These are phyloP conservation scores for Eucalyptus pauciflora DNA, from an alignment of 345 rosid species.

Conservation along the genomic window DNA sequence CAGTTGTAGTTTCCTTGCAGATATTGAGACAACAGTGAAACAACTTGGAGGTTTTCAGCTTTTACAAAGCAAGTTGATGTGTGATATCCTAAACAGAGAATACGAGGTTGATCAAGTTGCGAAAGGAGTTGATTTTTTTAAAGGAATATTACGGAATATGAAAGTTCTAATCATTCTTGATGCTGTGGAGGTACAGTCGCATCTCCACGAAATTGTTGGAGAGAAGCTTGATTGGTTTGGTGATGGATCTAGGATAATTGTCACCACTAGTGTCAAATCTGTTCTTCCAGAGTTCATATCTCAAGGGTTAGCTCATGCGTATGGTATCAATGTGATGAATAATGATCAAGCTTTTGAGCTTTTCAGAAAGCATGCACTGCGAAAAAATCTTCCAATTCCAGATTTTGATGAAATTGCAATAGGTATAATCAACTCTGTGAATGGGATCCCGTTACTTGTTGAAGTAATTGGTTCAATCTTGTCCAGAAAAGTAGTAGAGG, in stretches of 20 bases:
- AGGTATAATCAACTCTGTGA: background rate
- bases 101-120: background rate
- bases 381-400: background rate
- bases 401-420: background rate
- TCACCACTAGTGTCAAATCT: background rate
- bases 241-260: background rate
- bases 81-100: background rate
- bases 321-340: accelerated
- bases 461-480: background rate
- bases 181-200: background rate
- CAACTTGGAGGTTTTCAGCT: background rate
- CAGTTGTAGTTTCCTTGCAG: background rate
- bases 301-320: background rate
- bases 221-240: background rate
- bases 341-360: background rate
- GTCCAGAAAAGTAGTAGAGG: background rate
- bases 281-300: background rate
- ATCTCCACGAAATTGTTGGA: background rate
- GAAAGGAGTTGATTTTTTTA: background rate
- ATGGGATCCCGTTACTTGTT: background rate
- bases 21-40: background rate
- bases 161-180: background rate
- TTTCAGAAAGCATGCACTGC: background rate
- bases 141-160: background rate
- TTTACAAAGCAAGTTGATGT: background rate